phyloP scores from a whole-genome alignment of 73 alveolate species.

The Tetrahymena malaccensis region DNA sequence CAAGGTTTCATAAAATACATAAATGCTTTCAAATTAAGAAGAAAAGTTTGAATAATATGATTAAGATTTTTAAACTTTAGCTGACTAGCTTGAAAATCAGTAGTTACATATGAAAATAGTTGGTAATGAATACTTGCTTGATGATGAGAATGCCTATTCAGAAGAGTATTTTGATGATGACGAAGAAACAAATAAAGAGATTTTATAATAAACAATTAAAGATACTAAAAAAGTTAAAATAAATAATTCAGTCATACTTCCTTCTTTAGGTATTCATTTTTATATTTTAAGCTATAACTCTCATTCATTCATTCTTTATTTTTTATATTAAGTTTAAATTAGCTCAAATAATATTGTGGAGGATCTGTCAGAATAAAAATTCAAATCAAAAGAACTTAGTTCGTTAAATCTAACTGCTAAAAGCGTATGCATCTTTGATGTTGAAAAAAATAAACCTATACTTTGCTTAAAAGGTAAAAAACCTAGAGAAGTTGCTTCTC shows the following conservation, averaged over 20 bases:
- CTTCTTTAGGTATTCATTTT: neutral
- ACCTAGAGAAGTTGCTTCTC: conserved; percentile 71
- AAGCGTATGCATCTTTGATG: neutral
- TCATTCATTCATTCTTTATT: neutral
- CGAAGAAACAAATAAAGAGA: neutral
- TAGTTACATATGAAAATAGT: neutral
- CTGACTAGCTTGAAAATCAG: neutral
- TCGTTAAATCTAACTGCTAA: neutral
- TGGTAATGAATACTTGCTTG: neutral
- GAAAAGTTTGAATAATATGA: neutral
- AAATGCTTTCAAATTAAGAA: neutral
- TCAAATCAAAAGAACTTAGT: neutral
- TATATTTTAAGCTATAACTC: neutral
- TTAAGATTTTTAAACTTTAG: neutral
- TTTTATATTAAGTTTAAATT: neutral
- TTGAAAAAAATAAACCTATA: neutral
- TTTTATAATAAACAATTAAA: neutral
- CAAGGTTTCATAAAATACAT: neutral
- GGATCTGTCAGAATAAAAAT: neutral
- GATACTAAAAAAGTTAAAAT: neutral
- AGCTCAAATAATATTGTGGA: neutral
- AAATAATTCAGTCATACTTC: neutral
- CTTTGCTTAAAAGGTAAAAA: neutral
- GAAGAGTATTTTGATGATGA: neutral
- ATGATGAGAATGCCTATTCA: neutral